Conservation (phyloP, 495 filamentous ascomycete species). For the Daldinia loculata region DNA sequence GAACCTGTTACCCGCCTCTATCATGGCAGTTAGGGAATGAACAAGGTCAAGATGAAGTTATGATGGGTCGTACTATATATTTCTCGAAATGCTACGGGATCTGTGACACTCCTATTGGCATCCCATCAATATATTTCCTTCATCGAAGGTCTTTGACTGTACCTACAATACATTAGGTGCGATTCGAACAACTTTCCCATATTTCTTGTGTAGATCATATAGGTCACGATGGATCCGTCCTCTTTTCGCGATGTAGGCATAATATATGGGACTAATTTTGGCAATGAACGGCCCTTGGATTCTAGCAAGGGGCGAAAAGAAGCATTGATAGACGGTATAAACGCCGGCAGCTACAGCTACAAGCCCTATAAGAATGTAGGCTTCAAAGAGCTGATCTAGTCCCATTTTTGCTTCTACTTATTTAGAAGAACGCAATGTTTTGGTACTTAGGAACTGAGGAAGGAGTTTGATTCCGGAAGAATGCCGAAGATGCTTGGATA, state of each 20-base stretch:
- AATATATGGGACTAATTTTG: neutral
- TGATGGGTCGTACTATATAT: neutral
- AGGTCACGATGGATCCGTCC: neutral
- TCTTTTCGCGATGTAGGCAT: conserved; percentile 11
- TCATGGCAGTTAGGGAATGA: neutral
- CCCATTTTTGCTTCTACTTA: neutral
- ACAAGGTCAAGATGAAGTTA: neutral
- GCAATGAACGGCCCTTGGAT: neutral
- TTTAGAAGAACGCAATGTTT: neutral
- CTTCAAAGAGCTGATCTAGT: neutral
- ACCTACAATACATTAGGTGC: neutral
- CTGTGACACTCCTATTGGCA: neutral
- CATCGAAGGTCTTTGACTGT: neutral
- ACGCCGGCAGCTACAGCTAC: neutral
- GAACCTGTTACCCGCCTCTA: neutral
- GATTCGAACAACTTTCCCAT: neutral
- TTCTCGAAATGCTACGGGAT: neutral
- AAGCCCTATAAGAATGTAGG: neutral
- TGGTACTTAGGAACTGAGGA: neutral
- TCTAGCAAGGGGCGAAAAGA: conserved; percentile 6
- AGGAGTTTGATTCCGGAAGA: neutral
- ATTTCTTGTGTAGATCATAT: neutral
- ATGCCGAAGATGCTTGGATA: neutral
- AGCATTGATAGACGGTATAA: neutral
- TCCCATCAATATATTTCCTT: neutral